Conservation (phyloP, 129 eudicot species). For the Heracleum sosnowskyi region DNA sequence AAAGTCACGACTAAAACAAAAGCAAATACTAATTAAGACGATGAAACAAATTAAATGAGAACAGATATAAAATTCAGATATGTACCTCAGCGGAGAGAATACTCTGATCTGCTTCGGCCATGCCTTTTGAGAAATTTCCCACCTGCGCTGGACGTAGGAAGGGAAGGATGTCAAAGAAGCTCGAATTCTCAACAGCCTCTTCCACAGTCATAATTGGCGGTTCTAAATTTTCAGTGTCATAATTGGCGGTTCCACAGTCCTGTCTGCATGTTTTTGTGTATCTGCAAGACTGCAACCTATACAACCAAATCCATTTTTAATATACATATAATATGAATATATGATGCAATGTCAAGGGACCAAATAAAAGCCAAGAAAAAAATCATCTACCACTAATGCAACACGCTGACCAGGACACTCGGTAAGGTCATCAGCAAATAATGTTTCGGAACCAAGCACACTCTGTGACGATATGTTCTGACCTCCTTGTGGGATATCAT, state of each 20-base stretch:
- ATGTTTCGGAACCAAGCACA: slow-evolving; percentile 48
- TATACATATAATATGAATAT: background rate
- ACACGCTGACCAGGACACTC: slow-evolving; percentile 67
- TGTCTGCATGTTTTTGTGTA: slow-evolving; percentile 74
- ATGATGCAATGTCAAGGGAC: background rate
- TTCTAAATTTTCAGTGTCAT: slow-evolving; percentile 51
- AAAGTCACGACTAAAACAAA: background rate
- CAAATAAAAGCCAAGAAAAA: background rate
- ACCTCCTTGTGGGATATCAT: slow-evolving; percentile 78
- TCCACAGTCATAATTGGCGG: slow-evolving; percentile 85
- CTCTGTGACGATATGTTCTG: slow-evolving; percentile 47
- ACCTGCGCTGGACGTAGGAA: slow-evolving; percentile 52
- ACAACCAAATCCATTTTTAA: background rate
- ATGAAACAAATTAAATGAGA: background rate
- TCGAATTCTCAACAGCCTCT: slow-evolving; percentile 80
- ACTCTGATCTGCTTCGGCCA: slow-evolving; percentile 83
- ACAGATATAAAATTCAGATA: background rate
- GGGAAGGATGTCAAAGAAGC: slow-evolving; percentile 69
- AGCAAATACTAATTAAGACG: background rate
- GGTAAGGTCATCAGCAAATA: slow-evolving; percentile 64
- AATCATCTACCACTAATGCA: slow-evolving; percentile 61
- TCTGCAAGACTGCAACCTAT: slow-evolving; percentile 87
- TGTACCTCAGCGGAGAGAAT: slow-evolving; percentile 68
- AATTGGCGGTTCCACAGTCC: too few species aligned
- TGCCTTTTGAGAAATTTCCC: slow-evolving; percentile 85